Base-by-base conservation (phyloP, 2,329 filamentous ascomycete genomes). In the Leptosphaerulina australis region DNA sequence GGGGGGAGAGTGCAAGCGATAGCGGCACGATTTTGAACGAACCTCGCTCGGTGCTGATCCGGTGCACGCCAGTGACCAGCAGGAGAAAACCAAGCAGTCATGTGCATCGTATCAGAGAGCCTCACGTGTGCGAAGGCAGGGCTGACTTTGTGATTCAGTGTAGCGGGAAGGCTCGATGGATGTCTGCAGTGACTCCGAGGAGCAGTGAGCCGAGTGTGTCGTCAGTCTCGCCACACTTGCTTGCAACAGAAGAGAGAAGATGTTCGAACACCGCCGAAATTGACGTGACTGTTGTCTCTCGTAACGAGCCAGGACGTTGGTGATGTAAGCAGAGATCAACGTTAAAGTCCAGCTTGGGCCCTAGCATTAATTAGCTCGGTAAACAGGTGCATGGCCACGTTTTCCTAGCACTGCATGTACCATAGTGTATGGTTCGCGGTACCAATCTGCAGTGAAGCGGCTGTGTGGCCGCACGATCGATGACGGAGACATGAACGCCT, bases 41-140 rank as follows among this genome's bases (percentile, higher is more conserved):
- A 51, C 37, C 31, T 33, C 31, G 36, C 31, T 41, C 30, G 48
- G 35, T 28, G 48, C 41, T 37, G 41, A 28, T 46, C 48, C 41
- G 36, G 31, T 22, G 25, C 36, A 21, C 41, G 41, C 48, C 37
- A 46, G 29, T 46, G 25, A 46, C 41, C 48, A 41, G 15, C 25
- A 15, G 10, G 34, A 36, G 40, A 15, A 25, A 14, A n/a, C 31
- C 20, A 18, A n/a, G 2, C 18, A 35, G 36, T 41, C 48, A 45
- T 20, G 40, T 45, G 48, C 26, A n/a, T 15, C 12, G 25, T 40
- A 9, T 21, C 36, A 37, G 30, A 46, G 41, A 45, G 41, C 48
- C 36, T 41, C 48, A 51, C 48, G 36, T 51, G 40, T 33, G 36
- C 31, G 14, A 36, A 28, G 15, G 36, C 36, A 33, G 37, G 48